Evolutionary conservation across 192 early-diverging fungal species (phyloP), one percentile per base, ranked within the genome.

Genomic region (Entomortierella beljakovae): DNA sequence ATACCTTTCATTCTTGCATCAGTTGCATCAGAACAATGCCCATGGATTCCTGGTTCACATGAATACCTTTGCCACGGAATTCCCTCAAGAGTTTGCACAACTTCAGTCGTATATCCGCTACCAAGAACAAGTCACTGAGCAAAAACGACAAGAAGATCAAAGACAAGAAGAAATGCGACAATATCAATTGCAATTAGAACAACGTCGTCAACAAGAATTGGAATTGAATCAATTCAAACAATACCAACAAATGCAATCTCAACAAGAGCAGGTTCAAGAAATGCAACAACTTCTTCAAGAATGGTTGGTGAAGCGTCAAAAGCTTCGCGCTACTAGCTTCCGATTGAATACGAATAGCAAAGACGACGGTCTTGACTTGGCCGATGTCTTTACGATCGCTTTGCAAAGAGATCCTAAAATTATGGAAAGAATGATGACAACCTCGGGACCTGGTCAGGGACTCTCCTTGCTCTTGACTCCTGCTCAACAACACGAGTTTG

Each of bases 31-130:
- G 13, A 57, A 53, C 7, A 79, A 79, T 56, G 61, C 75, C 0
- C 67, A 79, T 35, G 68, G 61, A 2, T 79, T 65, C 59, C 25
- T 79, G 37, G 68, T 70, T 10, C 75, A 79, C 50, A 79, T 79
- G 75, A 79, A 79, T 57, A 70, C 75, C 0, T 79, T 79, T 48
- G 75, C 75, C 7, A 53, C 31, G 32, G 75, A 79, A 38, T 65
- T 54, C 26, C 75, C 75, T 26, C 66, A 70, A 69, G 75, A 79
- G 28, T 79, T 79, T 40, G 23, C 53, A 8, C 75, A 79, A n/a
- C 61, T 79, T 2, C 75, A 79, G 25, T 54, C 75, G 0, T 79
- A 79, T 25, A 79, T 79, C 57, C 67, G 67, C 0, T 59, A 51
- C 33, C 66, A 79, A 22, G 75, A 79, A 26, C 61, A 68, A 9